Evolutionary conservation across 2,329 filamentous ascomycete species (phyloP), one percentile per base, ranked within the genome.

Genomic region (Emericellopsis cladophorae): DNA sequence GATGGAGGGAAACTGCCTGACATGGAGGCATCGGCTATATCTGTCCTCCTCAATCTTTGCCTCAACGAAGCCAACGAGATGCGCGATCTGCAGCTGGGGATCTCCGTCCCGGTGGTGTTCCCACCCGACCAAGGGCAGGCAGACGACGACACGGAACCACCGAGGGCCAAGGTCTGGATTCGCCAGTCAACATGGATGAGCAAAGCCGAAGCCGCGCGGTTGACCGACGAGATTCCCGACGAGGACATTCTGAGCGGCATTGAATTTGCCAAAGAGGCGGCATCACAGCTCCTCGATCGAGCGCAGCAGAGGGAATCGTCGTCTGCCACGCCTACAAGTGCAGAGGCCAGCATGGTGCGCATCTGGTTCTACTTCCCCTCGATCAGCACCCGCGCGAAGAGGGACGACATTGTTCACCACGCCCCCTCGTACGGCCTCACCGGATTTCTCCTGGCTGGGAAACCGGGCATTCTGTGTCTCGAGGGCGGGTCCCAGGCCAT

Each of bases 291-390:
- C 7, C 39, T 41, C 21, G 33, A 37, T 10, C n/a, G 36, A 8
- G 21, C 8, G 21, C 36, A 22, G 12, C 16, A 37, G 7, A 26
- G 21, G 14, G 36, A 37, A 24, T 37, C n/a, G 16, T 10, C 31
- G 31, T 6, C 31, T 11, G 31, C 26, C 7, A 8, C 39, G 9
- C 12, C 10, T 21, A 34, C 42, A 10, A 3, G 36, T 16, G 2
- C 7, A 16, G 44, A 47, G 4, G 49, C 43, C 0, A 51, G 62
- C 0, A 48, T 71, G 1, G 64, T 73, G 4, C 59, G 75, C 8
- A 74, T 72, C 1, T 79, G 74, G 74, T 79, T 79, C 50, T 79
- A 79, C 54, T 77, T 79, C 45, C 74, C 74, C 0, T 77, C 73
- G 1, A 68, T 79, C 41, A 73, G 68, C 33, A 79, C 74, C 0